A percentile compares a stretch with the other conserved stretches of the same genome.
These are phyloP conservation scores for Cucurbita argyrosperma DNA, from an alignment of 306 rosid genomes.

Conservation along the genomic window DNA sequence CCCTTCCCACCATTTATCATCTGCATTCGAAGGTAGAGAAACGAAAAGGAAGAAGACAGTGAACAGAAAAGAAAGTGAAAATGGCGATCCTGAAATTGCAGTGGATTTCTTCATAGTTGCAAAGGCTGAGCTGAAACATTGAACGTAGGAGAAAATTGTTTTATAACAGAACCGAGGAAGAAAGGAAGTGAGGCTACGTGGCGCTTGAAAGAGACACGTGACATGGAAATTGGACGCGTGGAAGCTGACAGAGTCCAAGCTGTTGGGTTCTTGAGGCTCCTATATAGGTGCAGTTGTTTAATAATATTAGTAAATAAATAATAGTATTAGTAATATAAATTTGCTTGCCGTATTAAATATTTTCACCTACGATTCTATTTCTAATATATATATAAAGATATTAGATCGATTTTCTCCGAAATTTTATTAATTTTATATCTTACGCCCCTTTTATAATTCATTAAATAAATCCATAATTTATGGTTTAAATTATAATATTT, in stretches of 20 bases:
- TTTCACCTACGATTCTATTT: no score
- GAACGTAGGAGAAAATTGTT: not conserved
- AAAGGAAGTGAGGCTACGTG: conserved; percentile 21
- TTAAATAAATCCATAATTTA: no score
- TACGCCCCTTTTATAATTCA: no score
- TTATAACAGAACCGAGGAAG: not conserved
- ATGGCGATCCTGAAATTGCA: not conserved
- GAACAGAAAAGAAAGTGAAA: not conserved
- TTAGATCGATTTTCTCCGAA: no score
- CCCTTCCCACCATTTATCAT: conserved; percentile 9
- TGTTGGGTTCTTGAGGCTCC: not conserved
- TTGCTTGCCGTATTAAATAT: no score
- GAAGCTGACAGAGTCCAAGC: conserved; percentile 15
- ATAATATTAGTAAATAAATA: no score
- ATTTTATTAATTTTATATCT: no score
- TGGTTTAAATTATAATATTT: no score
- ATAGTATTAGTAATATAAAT: no score
- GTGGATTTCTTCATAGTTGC: not conserved
- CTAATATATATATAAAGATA: no score
- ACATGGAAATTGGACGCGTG: conserved; percentile 19
- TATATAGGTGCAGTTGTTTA: not conserved
- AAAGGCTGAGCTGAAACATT: conserved; percentile 1
- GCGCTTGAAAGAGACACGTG: conserved; percentile 38
- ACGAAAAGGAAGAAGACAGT: conserved; percentile 16
- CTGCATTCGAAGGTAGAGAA: not conserved